Conservation (phyloP, 352 stramenopile species). For the Chrysophaeum taylorii region DNA sequence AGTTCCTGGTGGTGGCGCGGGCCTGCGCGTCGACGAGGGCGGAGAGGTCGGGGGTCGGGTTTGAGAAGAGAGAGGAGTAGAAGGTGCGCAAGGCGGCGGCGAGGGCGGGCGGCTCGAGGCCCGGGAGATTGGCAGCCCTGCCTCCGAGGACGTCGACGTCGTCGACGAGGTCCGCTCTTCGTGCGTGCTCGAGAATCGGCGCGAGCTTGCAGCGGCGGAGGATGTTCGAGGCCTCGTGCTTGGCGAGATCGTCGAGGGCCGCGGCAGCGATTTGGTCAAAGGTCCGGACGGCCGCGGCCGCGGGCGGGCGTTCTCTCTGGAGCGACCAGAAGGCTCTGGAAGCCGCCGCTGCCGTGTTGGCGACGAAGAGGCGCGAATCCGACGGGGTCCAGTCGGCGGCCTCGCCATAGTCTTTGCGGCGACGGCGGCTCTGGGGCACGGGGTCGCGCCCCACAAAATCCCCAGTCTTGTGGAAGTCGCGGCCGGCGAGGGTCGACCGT, state of each 20-base stretch:
- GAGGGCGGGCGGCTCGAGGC: background rate
- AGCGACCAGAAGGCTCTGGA: too few species aligned
- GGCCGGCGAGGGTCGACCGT: too few species aligned
- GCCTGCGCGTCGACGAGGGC: background rate
- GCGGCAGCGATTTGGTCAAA: too few species aligned
- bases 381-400: too few species aligned
- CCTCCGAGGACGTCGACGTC: background rate
- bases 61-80: conserved; percentile 5
- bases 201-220: background rate
- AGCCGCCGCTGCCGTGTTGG: too few species aligned
- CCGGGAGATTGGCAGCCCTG: background rate
- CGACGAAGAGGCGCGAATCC: too few species aligned
- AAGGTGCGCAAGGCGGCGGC: background rate
- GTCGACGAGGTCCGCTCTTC: background rate
- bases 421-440: too few species aligned
- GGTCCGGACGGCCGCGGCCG: too few species aligned
- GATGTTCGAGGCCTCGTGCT: background rate
- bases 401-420: too few species aligned
- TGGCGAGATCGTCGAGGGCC: background rate
- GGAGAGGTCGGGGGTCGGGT: background rate
- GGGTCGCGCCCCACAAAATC: too few species aligned
- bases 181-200: background rate
- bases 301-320: too few species aligned
- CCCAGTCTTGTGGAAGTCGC: too few species aligned
- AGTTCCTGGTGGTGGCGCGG: background rate